phyloP scores from a whole-genome alignment of 2,329 filamentous ascomycete species.

The Aspergillus ruber region DNA sequence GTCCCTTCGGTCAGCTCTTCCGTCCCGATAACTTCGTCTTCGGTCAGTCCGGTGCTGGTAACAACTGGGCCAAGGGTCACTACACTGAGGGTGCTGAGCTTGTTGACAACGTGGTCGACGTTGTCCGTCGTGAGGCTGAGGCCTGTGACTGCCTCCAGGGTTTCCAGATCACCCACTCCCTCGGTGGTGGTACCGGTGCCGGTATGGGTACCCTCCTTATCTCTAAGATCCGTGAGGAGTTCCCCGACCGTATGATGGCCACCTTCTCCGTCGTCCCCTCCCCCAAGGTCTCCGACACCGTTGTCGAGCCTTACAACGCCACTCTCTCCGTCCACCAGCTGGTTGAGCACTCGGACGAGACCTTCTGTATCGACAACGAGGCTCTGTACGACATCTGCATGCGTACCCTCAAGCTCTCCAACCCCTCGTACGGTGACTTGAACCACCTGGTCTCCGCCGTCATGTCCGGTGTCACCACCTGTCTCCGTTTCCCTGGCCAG shows the following conservation, averaged over 20 bases:
- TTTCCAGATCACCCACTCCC: slow-evolving; percentile 99
- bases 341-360: slow-evolving; percentile 99
- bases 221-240: slow-evolving; percentile 99
- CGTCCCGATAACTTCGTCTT: slow-evolving; percentile 99
- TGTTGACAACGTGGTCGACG: slow-evolving; percentile 95
- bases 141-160: slow-evolving; percentile 99
- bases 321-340: slow-evolving; percentile 98
- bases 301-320: slow-evolving; percentile 99
- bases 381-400: slow-evolving; percentile 99
- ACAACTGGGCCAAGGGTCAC: slow-evolving; percentile 99
- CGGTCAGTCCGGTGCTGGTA: slow-evolving; percentile 98
- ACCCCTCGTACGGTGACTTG: slow-evolving; percentile 97
- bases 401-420: slow-evolving; percentile 96
- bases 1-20: slow-evolving; percentile 98
- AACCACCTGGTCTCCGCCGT: slow-evolving; percentile 99
- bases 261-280: slow-evolving; percentile 99
- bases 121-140: slow-evolving; percentile 97
- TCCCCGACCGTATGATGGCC: slow-evolving; percentile 99
- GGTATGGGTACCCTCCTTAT: slow-evolving; percentile 99
- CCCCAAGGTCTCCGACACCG: slow-evolving; percentile 98
- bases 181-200: slow-evolving; percentile 99
- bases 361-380: slow-evolving; percentile 99
- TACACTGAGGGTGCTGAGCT: slow-evolving; percentile 99
- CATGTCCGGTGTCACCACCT: slow-evolving; percentile 99
- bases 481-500: slow-evolving; percentile 97